Conservation (phyloP, 2,329 filamentous ascomycete genomes). For the Furcasterigmium sp. region DNA sequence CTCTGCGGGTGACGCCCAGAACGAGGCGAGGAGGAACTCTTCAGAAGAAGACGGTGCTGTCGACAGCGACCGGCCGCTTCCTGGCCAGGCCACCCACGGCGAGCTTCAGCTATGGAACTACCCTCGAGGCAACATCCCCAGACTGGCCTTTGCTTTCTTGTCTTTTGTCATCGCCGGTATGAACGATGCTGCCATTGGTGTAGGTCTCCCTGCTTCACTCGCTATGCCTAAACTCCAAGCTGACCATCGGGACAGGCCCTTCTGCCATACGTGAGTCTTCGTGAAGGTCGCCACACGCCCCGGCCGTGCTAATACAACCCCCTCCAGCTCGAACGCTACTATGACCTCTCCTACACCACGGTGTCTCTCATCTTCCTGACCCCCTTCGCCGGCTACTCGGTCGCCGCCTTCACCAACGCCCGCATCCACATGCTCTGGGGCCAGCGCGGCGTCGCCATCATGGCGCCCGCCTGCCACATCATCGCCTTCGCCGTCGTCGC, state of each 20-base stretch:
- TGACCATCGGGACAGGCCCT: conserved; percentile 21
- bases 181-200: conserved; percentile 58
- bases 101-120: conserved; percentile 27
- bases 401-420: conserved; percentile 57
- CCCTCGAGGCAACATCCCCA: conserved; percentile 23
- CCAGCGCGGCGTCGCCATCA: conserved; percentile 60
- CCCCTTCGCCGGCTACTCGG: conserved; percentile 57
- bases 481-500: conserved; percentile 55
- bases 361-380: conserved; percentile 61
- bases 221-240: background rate
- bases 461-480: conserved; percentile 57
- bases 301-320: too few relatives aligned
- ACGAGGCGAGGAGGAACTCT: conserved; percentile 1
- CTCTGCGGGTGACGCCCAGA: background rate
- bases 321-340: conserved; percentile 53
- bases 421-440: conserved; percentile 54
- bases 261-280: conserved; percentile 29
- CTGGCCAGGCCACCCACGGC: conserved; percentile 6
- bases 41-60: conserved; percentile 3
- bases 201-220: conserved; percentile 20
- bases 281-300: too few relatives aligned
- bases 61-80: background rate
- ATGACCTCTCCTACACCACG: conserved; percentile 52
- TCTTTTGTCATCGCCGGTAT: conserved; percentile 56
- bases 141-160: conserved; percentile 42